Conservation (phyloP, 768 basidiomycete species). For the Suillus clintonianus region DNA sequence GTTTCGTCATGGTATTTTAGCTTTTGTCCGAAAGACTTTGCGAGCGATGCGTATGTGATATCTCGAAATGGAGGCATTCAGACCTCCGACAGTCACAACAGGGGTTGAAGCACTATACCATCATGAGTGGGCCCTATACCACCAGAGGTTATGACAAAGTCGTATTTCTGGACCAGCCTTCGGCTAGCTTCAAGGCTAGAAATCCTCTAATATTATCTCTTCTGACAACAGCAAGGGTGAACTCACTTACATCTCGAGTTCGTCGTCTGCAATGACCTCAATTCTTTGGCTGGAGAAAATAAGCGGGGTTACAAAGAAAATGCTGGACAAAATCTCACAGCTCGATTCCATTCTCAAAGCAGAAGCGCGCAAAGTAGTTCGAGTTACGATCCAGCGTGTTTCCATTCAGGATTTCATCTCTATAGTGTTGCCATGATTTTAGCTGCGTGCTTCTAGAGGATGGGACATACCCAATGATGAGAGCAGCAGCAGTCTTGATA, state of each 20-base stretch:
- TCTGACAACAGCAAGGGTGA: background rate
- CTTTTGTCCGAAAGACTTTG: slow-evolving; percentile 74
- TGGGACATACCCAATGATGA: slow-evolving; percentile 71
- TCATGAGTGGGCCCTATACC: slow-evolving; percentile 93
- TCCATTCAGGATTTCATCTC: slow-evolving; percentile 92
- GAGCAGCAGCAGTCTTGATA: slow-evolving; percentile 73
- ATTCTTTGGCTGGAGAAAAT: slow-evolving; percentile 67
- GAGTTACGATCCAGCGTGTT: slow-evolving; percentile 86
- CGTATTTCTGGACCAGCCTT: slow-evolving; percentile 79
- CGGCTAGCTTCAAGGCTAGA: slow-evolving; percentile 80
- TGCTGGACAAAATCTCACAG: slow-evolving; percentile 48
- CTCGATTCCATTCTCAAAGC: slow-evolving; percentile 85
- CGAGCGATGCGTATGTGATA: slow-evolving; percentile 89
- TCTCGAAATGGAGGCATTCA: slow-evolving; percentile 43
- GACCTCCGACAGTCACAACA: background rate
- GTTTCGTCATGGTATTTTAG: slow-evolving; percentile 81
- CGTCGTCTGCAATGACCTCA: slow-evolving; percentile 90
- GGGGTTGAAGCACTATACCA: slow-evolving; percentile 44
- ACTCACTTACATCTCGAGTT: slow-evolving; percentile 69
- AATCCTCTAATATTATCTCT: background rate
- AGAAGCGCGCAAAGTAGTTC: slow-evolving; percentile 83
- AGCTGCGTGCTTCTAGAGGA: background rate
- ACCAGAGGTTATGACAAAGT: slow-evolving; percentile 89
- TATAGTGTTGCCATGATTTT: slow-evolving; percentile 24
- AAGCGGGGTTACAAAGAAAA: background rate